Conservation (phyloP, 495 filamentous ascomycete species). For the Umbilicaria muhlenbergii region DNA sequence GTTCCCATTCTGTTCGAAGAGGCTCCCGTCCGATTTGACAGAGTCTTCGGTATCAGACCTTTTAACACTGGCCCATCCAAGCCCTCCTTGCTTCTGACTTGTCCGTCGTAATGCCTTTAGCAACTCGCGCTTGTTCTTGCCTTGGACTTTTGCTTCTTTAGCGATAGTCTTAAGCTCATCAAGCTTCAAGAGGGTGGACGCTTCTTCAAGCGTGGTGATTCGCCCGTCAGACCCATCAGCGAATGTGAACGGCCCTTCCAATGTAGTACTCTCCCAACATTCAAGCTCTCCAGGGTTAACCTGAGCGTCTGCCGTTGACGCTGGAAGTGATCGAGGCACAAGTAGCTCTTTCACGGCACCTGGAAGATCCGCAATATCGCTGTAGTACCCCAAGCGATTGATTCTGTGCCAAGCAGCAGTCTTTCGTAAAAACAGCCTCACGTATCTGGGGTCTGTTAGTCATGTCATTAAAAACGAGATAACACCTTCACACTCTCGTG, state of each 20-base stretch:
- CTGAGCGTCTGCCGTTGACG: slow-evolving; percentile 17
- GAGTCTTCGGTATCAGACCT: slow-evolving; percentile 33
- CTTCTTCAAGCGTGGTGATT: slow-evolving; percentile 73
- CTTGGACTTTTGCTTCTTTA: slow-evolving; percentile 73
- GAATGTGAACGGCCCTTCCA: slow-evolving; percentile 49
- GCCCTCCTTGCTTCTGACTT: slow-evolving; percentile 56
- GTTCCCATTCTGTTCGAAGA: slow-evolving; percentile 15
- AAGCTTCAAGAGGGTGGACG: slow-evolving; percentile 58
- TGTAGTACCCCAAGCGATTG: slow-evolving; percentile 56
- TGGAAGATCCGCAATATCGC: slow-evolving; percentile 63
- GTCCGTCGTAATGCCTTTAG: slow-evolving; percentile 51
- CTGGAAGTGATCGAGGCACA: slow-evolving; percentile 22
- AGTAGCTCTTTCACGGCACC: slow-evolving; percentile 45
- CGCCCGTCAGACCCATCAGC: slow-evolving; percentile 58
- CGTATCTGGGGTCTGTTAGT: slow-evolving; percentile 41
- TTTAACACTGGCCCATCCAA: slow-evolving; percentile 43
- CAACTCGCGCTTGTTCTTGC: slow-evolving; percentile 79
- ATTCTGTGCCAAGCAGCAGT: slow-evolving; percentile 89
- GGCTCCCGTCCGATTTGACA: slow-evolving; percentile 12
- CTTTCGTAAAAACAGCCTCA: slow-evolving; percentile 86
- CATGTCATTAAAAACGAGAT: slow-evolving; percentile 2
- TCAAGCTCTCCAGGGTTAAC: slow-evolving; percentile 31
- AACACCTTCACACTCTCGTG: neutral
- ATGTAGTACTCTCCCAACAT: slow-evolving; percentile 27
- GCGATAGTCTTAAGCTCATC: slow-evolving; percentile 79